These are phyloP conservation scores for Ulota crispa DNA, from an alignment of 225 moss, liverwort and hornwort species.

Conservation along the genomic window DNA sequence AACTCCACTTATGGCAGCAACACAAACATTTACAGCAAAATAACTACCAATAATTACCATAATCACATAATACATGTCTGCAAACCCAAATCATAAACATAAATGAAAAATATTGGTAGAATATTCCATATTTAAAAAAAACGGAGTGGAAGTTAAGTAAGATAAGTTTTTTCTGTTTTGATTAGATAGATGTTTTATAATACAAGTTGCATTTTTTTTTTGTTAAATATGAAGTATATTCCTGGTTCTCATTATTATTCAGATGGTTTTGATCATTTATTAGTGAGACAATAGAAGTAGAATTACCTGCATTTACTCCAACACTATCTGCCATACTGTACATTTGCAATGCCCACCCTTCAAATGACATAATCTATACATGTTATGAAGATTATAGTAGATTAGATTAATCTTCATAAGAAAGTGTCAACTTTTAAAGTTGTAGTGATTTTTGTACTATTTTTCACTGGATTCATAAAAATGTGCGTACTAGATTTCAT, in stretches of 20 bases:
- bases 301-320: slow-evolving; percentile 35
- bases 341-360: slow-evolving; percentile 86
- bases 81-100: background rate
- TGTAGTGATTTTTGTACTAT: too few relatives aligned
- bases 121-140: too few relatives aligned
- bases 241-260: too few relatives aligned
- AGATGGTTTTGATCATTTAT: fast-evolving
- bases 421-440: background rate
- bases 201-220: background rate
- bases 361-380: slow-evolving; percentile 66
- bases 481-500: background rate
- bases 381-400: background rate
- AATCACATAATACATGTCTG: slow-evolving; percentile 57
- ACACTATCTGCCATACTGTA: slow-evolving; percentile 33
- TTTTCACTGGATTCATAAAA: too few relatives aligned
- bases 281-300: fast-evolving
- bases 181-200: background rate
- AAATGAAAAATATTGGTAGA: too few relatives aligned
- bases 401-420: background rate
- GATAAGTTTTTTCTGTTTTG: too few relatives aligned
- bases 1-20: slow-evolving; percentile 87
- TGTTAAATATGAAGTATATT: too few relatives aligned
- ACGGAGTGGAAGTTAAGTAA: too few relatives aligned
- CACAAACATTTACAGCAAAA: slow-evolving; percentile 77
- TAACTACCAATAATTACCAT: slow-evolving; percentile 74